Conservation (phyloP, 345 rosid genomes). For the Lepidium didymum region DNA sequence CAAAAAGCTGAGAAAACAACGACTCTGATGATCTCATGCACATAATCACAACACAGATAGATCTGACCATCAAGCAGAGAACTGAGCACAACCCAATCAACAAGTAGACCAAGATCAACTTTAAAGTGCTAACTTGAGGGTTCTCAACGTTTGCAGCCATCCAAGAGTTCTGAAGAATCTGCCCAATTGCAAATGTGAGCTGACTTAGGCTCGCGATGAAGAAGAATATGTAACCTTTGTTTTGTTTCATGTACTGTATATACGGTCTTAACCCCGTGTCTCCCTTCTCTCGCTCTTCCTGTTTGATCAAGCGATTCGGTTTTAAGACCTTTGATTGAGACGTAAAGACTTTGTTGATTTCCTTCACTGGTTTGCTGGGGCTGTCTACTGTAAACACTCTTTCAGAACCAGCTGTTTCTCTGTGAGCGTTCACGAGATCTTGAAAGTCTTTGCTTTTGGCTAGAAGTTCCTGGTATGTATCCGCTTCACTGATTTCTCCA, state of each 20-base stretch:
- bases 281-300: conserved; percentile 77
- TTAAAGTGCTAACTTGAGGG: conserved; percentile 44
- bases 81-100: conserved; percentile 44
- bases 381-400: conserved; percentile 41
- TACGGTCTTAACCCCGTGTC: conserved; percentile 75
- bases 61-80: conserved; percentile 47
- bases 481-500: conserved; percentile 70
- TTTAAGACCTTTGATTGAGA: conserved; percentile 37
- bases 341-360: conserved; percentile 49
- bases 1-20: conserved; percentile 53
- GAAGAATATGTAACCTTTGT: conserved; percentile 70
- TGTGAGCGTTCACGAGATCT: conserved; percentile 87
- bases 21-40: conserved; percentile 62
- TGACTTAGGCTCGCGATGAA: conserved; percentile 41
- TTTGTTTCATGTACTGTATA: conserved; percentile 51
- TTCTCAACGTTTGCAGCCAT: conserved; percentile 73
- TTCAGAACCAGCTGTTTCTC: conserved; percentile 86
- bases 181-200: conserved; percentile 44
- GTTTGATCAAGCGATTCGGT: conserved; percentile 71
- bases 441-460: conserved; percentile 60
- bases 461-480: conserved; percentile 65
- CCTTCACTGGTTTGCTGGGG: conserved; percentile 31
- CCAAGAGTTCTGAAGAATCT: conserved; percentile 65
- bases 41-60: conserved; percentile 42
- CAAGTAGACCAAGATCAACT: conserved; percentile 54